Evolutionary conservation across 352 stramenopile species (phyloP).

Genomic region (Peronospora belbahrii): DNA sequence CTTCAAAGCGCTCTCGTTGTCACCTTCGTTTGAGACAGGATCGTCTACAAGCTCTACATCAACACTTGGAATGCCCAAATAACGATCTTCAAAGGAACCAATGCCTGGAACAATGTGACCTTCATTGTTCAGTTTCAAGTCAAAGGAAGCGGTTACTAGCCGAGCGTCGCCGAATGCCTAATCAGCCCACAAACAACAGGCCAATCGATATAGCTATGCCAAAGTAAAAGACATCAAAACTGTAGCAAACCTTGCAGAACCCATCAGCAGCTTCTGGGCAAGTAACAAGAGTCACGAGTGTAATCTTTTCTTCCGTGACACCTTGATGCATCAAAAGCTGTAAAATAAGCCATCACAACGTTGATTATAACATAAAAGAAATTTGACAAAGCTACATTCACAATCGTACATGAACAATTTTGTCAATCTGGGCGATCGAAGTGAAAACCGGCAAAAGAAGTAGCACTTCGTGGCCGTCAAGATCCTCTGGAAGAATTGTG

Average conservation of each 20-base stretch:
- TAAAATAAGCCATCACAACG: not conserved
- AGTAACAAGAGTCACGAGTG: constrained; percentile 71
- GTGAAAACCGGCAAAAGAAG: constrained; percentile 62
- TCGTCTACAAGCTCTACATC: constrained; percentile 35
- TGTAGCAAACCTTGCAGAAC: constrained; percentile 57
- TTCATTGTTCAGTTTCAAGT: constrained; percentile 44
- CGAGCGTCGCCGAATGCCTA: constrained; percentile 63
- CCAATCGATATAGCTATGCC: no score
- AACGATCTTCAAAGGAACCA: constrained; percentile 69
- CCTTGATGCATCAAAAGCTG: constrained; percentile 66
- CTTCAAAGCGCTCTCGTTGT: constrained; percentile 34
- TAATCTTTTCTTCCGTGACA: constrained; percentile 71
- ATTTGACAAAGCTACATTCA: not conserved
- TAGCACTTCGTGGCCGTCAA: constrained; percentile 62
- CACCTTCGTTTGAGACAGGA: constrained; percentile 4
- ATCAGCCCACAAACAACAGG: no score
- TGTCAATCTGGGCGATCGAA: constrained; percentile 53
- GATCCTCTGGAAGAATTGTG: constrained; percentile 43
- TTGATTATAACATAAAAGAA: not conserved
- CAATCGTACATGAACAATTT: constrained; percentile 59
- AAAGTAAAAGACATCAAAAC: not conserved
- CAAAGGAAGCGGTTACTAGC: constrained; percentile 74
- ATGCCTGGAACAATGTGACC: constrained; percentile 67
- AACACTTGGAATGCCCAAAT: constrained; percentile 32
- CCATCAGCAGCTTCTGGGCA: constrained; percentile 68